Evolutionary conservation across 805 yeast genomes (phyloP).

Genomic region (Saturnispora quitensis): DNA sequence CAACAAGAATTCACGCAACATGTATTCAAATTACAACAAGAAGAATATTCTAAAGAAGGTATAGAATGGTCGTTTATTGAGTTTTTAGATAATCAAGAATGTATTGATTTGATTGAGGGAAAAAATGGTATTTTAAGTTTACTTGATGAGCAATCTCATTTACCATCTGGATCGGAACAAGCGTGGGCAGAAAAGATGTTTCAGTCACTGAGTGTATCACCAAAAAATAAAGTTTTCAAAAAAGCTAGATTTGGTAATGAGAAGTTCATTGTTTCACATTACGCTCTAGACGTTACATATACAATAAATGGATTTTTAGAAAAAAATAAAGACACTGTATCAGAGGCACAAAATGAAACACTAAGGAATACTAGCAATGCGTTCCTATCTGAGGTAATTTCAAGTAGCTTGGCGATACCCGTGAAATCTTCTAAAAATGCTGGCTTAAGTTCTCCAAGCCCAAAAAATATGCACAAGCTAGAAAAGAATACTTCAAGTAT

Average conservation of each 20-base stretch:
- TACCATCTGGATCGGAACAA: conserved; percentile 89
- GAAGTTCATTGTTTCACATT: conserved; percentile 83
- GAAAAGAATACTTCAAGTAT: neutral
- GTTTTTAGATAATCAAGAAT: conserved; percentile 93
- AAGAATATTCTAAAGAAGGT: conserved; percentile 83
- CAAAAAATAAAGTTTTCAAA: conserved; percentile 71
- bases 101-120: conserved; percentile 84
- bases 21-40: conserved; percentile 94
- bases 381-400: conserved; percentile 57
- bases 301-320: conserved; percentile 92
- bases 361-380: conserved; percentile 60
- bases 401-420: conserved; percentile 45
- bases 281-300: conserved; percentile 88
- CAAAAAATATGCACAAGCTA: neutral
- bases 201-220: conserved; percentile 70
- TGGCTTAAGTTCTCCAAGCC: neutral
- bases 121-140: conserved; percentile 79
- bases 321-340: conserved; percentile 93
- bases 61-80: conserved; percentile 97
- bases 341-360: conserved; percentile 87
- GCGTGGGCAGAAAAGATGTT: conserved; percentile 89
- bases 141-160: conserved; percentile 88
- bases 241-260: conserved; percentile 92
- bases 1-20: conserved; percentile 98
- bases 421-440: conserved; percentile 11